These are phyloP conservation scores for Monotropa hypopitys DNA, from an alignment of 179 eudicot species.

Conservation along the genomic window DNA sequence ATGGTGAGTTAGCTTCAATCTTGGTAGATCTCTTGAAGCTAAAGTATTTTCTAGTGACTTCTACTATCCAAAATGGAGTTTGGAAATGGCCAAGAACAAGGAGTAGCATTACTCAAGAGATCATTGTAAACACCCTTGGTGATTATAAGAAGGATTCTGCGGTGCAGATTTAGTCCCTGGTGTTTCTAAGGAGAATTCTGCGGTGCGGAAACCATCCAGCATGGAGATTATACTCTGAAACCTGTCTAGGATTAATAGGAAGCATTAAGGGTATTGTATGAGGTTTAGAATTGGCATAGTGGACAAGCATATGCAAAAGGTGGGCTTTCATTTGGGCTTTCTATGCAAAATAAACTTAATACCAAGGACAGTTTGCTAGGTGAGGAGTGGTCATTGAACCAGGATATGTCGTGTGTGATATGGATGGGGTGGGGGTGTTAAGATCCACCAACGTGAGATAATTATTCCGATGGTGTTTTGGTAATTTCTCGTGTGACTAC, in stretches of 20 bases:
- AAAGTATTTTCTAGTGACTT: too few relatives aligned
- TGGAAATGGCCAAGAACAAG: neutral
- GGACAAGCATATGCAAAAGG: neutral
- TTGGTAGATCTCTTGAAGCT: too few relatives aligned
- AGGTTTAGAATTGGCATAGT: neutral
- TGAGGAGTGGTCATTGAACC: neutral
- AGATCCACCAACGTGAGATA: too few relatives aligned
- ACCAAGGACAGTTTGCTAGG: neutral
- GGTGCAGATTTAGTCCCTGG: neutral
- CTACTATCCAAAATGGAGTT: too few relatives aligned
- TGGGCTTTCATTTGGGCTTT: neutral
- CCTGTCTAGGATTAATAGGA: neutral
- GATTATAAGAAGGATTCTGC: neutral
- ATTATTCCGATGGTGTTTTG: too few relatives aligned
- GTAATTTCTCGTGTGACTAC: too few relatives aligned
- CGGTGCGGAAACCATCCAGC: neutral
- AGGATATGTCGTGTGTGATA: too few relatives aligned
- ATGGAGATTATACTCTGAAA: too few relatives aligned
- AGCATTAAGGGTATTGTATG: neutral
- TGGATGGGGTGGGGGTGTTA: too few relatives aligned
- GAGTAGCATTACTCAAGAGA: neutral
- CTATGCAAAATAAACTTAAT: neutral
- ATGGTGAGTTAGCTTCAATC: too few relatives aligned
- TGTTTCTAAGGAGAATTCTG: neutral
- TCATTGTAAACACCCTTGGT: neutral